Evolutionary conservation across 2,329 filamentous ascomycete species (phyloP), one percentile per base, ranked within the genome.

Genomic region (Clonostachys rosea): DNA sequence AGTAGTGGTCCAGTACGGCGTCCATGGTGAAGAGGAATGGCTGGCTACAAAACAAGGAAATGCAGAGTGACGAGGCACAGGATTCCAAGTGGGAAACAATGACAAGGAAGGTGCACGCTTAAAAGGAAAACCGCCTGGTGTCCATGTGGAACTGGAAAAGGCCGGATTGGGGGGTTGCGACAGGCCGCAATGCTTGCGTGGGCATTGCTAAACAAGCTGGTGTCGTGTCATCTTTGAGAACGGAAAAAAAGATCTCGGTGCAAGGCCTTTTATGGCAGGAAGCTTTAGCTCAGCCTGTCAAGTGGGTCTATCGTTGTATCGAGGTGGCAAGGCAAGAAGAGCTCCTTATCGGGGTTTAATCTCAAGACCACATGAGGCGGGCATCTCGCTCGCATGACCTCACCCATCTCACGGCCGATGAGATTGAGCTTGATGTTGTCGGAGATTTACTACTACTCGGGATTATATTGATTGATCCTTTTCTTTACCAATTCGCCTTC

Each of bases 221-320:
- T 49, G 55, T 60, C 62, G 60, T 64, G 62, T 61, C 62, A 58
- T 62, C 56, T 65, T 65, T 52, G 52, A 24, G 14, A 13, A 7
- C 24, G 24, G 24, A 30, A 30, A 30, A 30, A 30, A 30, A 30
- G 24, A 30, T 36, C 17, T 34, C 17, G 33, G 34, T 37, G 12
- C 7, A 20, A 33, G 30, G 37, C 33, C 39, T 34, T 41, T 16
- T 16, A 43, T 43, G 41, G 42, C 14, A 34, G 42, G 24, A 42
- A 42, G 40, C 47, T 18, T 50, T 48, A 42, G 46, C 35, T 24
- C 30, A 42, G 30, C 36, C 39, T 48, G 42, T 44, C 24, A 30
- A 30, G 24, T 30, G 24, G 24, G 24, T 30, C 24, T 30, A 30
- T 30, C 24, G 24, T 30, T 30, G 24, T 30, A 30, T 30, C 24